Percentiles rank a stretch among this genome's conserved stretches.
These are phyloP conservation scores for Phyllosticta citrichinensis DNA, from an alignment of 2,329 filamentous ascomycete species.

Conservation along the genomic window DNA sequence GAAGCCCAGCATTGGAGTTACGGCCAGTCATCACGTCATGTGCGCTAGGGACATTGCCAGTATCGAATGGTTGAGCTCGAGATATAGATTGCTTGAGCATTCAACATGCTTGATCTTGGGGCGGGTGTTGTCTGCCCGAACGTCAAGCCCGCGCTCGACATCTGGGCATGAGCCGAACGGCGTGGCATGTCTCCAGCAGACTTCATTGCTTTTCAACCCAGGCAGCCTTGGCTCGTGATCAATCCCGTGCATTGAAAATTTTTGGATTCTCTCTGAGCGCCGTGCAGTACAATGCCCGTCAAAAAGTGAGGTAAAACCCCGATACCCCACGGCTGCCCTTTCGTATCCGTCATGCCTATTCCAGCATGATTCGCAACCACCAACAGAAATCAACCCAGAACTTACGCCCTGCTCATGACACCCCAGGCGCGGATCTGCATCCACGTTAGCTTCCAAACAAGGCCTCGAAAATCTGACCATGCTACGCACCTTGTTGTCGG, in stretches of 20 bases:
- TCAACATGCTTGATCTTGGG: background rate
- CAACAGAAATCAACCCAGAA: slow-evolving; percentile 16
- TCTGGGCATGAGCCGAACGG: background rate
- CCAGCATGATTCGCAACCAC: slow-evolving; percentile 9
- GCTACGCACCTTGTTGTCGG: slow-evolving; percentile 67
- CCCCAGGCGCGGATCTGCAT: slow-evolving; percentile 30
- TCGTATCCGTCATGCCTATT: slow-evolving; percentile 11
- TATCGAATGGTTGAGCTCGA: background rate
- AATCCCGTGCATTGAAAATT: slow-evolving; percentile 29
- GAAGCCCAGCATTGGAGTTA: no score
- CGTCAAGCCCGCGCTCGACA: background rate
- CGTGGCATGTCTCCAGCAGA: background rate
- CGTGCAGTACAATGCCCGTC: slow-evolving; percentile 23
- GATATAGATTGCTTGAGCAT: background rate
- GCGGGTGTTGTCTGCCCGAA: background rate
- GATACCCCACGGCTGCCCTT: slow-evolving; percentile 11
- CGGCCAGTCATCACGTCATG: background rate
- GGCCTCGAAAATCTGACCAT: background rate
- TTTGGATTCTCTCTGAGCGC: slow-evolving; percentile 34
- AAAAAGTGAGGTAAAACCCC: slow-evolving; percentile 10
- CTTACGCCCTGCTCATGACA: slow-evolving; percentile 32
- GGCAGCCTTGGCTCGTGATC: background rate
- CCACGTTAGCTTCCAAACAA: background rate
- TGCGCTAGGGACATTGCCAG: background rate
- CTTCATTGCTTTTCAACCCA: background rate